phyloP scores from a whole-genome alignment of 306 rosid genomes.

The Cucurbita ficifolia region DNA sequence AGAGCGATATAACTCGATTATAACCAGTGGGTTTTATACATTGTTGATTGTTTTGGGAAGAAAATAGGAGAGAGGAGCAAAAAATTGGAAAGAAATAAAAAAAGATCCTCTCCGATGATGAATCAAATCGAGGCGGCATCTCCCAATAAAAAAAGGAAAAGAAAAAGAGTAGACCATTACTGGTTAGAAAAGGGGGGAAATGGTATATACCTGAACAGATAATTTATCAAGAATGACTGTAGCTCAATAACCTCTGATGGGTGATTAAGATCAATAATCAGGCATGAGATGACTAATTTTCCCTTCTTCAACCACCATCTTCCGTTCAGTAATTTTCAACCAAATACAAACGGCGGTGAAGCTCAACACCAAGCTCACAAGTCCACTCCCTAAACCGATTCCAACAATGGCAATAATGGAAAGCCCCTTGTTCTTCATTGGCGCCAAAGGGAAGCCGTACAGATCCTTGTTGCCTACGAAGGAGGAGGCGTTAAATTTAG shows the following conservation, averaged over 20 bases:
- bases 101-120: not conserved
- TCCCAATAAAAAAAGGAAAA: not conserved
- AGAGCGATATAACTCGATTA: not conserved
- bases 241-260: conserved; percentile 1
- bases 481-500: conserved; percentile 61
- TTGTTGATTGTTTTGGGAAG: conserved; percentile 15
- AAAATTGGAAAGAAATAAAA: conserved; percentile 2
- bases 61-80: not conserved
- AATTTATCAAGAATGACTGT: not conserved
- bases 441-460: conserved; percentile 79
- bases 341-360: conserved; percentile 88
- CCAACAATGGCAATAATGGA: conserved; percentile 66
- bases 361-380: conserved; percentile 69
- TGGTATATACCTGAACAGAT: conserved; percentile 21
- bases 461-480: conserved; percentile 75
- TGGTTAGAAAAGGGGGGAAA: not conserved
- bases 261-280: conserved; percentile 41
- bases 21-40: conserved; percentile 21
- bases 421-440: conserved; percentile 38
- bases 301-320: conserved; percentile 62
- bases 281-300: conserved; percentile 83
- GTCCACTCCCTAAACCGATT: conserved; percentile 89
- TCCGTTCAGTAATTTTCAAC: conserved; percentile 71
- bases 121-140: not conserved
- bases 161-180: not conserved